Conservation (phyloP, 495 filamentous ascomycete genomes). For the Apodospora peruviana region DNA sequence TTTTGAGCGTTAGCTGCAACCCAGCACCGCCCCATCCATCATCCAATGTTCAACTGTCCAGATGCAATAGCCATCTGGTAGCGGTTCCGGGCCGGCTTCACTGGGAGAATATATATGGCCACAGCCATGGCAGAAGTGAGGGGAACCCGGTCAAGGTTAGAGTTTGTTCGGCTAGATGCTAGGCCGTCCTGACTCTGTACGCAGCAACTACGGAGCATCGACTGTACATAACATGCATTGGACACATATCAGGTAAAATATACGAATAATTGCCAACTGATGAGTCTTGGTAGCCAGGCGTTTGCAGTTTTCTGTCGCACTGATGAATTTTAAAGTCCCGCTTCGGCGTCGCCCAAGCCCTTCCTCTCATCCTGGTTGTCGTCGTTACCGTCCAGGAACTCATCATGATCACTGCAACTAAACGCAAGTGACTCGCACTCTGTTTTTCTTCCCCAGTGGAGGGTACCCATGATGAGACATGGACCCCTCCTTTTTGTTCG, state of each 20-base stretch:
- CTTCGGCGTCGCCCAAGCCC: too few relatives aligned
- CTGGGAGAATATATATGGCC: constrained; percentile 7
- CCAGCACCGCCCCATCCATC: not conserved
- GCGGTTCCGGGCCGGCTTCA: constrained; percentile 10
- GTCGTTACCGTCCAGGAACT: not conserved
- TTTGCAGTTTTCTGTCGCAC: too few relatives aligned
- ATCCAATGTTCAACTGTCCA: not conserved
- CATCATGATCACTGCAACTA: constrained; percentile 2
- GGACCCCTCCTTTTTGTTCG: not conserved
- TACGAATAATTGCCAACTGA: not conserved
- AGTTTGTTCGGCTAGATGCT: constrained; percentile 2
- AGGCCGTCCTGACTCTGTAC: not conserved
- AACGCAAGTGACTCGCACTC: constrained; percentile 1
- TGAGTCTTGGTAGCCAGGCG: not conserved
- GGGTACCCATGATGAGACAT: too few relatives aligned
- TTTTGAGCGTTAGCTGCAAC: not conserved
- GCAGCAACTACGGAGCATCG: not conserved
- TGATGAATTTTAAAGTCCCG: too few relatives aligned
- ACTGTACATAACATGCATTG: too few relatives aligned
- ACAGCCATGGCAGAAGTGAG: constrained; percentile 3
- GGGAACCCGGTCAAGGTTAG: constrained; percentile 15
- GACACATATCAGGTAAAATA: too few relatives aligned
- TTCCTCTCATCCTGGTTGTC: too few relatives aligned
- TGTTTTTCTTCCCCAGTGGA: too few relatives aligned
- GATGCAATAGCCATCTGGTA: not conserved